A percentile compares a stretch with the other conserved stretches of the same genome.
These are phyloP conservation scores for Gymnopilus junonius DNA, from an alignment of 768 basidiomycete species.

Conservation along the genomic window DNA sequence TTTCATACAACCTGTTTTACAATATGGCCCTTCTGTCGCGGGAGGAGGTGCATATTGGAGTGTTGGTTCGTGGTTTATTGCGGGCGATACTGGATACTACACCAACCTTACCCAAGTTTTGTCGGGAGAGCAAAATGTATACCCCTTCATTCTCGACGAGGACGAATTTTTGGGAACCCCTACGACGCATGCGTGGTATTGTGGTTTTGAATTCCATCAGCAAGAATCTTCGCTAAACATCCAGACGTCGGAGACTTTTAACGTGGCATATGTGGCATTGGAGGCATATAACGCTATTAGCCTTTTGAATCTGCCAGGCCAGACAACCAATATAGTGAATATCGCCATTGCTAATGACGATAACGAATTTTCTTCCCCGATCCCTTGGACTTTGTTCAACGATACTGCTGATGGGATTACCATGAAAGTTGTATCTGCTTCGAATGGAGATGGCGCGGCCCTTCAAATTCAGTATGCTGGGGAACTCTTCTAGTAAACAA, in stretches of 20 bases:
- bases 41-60: constrained; percentile 6
- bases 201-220: neutral
- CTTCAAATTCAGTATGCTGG: neutral
- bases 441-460: neutral
- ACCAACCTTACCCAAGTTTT: neutral
- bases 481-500: neutral
- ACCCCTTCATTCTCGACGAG: constrained; percentile 1
- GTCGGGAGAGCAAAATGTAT: neutral
- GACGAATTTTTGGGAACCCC: constrained; percentile 2
- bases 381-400: neutral
- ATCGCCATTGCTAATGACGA: neutral
- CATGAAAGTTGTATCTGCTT: neutral
- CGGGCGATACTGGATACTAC: neutral
- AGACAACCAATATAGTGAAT: neutral
- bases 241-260: neutral
- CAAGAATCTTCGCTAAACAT: neutral
- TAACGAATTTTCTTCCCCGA: neutral
- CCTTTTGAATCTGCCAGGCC: neutral
- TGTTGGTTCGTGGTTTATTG: neutral
- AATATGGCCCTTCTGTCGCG: neutral
- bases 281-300: neutral
- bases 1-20: neutral
- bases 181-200: neutral
- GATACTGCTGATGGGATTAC: neutral
- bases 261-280: neutral